phyloP scores from a whole-genome alignment of 2,329 filamentous ascomycete species.

The Talaromyces piceae region DNA sequence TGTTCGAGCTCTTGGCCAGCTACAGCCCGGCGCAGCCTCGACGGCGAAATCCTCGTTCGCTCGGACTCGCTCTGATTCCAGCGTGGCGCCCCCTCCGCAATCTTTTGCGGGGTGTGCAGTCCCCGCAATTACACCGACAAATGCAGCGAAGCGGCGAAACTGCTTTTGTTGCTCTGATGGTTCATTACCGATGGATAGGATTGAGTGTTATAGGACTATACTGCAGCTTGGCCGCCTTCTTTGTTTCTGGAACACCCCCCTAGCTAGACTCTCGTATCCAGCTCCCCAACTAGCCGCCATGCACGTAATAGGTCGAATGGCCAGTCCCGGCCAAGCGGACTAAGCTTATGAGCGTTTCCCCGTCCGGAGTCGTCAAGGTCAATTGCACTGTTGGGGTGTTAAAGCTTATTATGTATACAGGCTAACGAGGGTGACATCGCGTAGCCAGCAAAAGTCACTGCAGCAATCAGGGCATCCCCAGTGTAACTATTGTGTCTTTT shows the following conservation, averaged over 20 bases:
- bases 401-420: too few species aligned
- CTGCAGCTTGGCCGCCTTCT: background rate
- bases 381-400: too few species aligned
- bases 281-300: background rate
- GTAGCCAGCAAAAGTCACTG: too few species aligned
- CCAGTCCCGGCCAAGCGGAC: too few species aligned
- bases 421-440: conserved; percentile 6
- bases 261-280: background rate
- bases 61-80: background rate
- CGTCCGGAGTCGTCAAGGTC: too few species aligned
- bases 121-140: background rate
- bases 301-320: too few species aligned
- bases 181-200: background rate
- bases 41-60: background rate
- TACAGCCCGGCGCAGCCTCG: too few species aligned
- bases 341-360: conserved; percentile 2
- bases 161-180: too few species aligned
- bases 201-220: too few species aligned
- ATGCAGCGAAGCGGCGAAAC: background rate
- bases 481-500: background rate
- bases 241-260: background rate
- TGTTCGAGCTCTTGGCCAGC: too few species aligned
- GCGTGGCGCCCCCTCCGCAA: background rate
- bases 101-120: background rate
- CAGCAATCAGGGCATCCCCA: too few species aligned